Evolutionary conservation across 495 filamentous ascomycete species (phyloP), one percentile per base, ranked within the genome.

Genomic region (Hypoxylon cercidicola): DNA sequence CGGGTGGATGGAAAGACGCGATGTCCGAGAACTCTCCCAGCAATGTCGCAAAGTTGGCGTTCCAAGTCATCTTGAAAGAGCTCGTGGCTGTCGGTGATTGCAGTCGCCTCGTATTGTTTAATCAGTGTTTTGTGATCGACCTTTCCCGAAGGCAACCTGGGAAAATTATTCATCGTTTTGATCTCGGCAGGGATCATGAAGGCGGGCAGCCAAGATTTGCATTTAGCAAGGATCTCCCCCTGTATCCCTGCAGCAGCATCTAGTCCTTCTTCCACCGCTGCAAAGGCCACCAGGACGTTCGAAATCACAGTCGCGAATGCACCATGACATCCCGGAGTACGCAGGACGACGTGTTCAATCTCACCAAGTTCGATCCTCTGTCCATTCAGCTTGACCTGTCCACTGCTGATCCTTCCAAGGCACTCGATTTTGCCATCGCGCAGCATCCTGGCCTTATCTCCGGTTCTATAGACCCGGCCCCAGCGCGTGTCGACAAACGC

Each of bases 311-410:
- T 79, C 4, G 84, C 88, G 37, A 88, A 81, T 5, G 84, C 86
- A 46, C 77, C 80, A 52, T 82, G 79, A 13, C 81, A 82, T 4
- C 80, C 82, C 1, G 78, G 70, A 0, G 84, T 77, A 61, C 82
- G 81, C 50, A 85, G 73, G 4, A 89, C 81, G 13, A 85, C 86
- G 54, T 90, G 84, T 67, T 96, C 93, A 11, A 95, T 82, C 70
- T 96, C 92, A 1, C 91, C 92, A 1, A 96, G 85, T 66, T 96
- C 92, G 23, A 96, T 81, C 45, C 92, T 79, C 71, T 94, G 92
- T 1, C 92, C 92, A 19, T 90, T 82, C 5, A 96, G 77, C 69
- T 96, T 96, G 13, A 96, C 85, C 71, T 96, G 92, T 2, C 90
- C 90, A 16, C 83, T 84, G 0, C 83, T 81, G 11, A 97, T 88